phyloP scores from a whole-genome alignment of 78 protist genomes.

The Dictyostelium capitatum region DNA sequence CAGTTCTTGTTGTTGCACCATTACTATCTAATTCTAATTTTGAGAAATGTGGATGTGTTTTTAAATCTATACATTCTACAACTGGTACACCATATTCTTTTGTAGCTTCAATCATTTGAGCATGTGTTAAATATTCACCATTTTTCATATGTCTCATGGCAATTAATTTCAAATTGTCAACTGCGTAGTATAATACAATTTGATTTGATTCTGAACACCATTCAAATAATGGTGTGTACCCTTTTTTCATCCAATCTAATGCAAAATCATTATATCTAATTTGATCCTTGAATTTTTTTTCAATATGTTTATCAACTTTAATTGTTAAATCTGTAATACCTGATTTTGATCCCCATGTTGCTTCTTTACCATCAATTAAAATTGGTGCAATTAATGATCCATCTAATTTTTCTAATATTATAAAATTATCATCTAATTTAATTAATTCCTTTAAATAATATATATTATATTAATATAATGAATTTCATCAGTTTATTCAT shows the following conservation, averaged over 20 bases:
- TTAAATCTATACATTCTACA: neutral
- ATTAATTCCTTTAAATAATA: constrained; percentile 41
- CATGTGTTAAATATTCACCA: constrained; percentile 44
- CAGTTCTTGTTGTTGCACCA: neutral
- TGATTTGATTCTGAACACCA: constrained; percentile 43
- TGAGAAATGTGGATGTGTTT: neutral
- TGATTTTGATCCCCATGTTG: constrained; percentile 58
- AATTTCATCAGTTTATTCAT: neutral
- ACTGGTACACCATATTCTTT: constrained; percentile 20
- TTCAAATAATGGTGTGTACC: constrained; percentile 58
- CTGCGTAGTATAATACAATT: constrained; percentile 33
- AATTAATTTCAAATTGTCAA: constrained; percentile 19
- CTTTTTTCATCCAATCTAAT: constrained; percentile 31
- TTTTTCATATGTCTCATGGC: constrained; percentile 31
- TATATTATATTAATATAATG: neutral
- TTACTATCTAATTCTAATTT: neutral
- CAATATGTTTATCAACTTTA: constrained; percentile 19
- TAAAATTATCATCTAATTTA: constrained; percentile 18
- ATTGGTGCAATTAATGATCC: constrained; percentile 70
- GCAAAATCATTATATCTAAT: constrained; percentile 36
- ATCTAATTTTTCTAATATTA: constrained; percentile 60
- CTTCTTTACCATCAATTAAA: neutral
- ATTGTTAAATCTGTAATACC: constrained; percentile 64
- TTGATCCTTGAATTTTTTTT: neutral
- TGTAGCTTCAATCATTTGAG: neutral